phyloP scores from a whole-genome alignment of 306 rosid genomes.

The Trifolium repens region DNA sequence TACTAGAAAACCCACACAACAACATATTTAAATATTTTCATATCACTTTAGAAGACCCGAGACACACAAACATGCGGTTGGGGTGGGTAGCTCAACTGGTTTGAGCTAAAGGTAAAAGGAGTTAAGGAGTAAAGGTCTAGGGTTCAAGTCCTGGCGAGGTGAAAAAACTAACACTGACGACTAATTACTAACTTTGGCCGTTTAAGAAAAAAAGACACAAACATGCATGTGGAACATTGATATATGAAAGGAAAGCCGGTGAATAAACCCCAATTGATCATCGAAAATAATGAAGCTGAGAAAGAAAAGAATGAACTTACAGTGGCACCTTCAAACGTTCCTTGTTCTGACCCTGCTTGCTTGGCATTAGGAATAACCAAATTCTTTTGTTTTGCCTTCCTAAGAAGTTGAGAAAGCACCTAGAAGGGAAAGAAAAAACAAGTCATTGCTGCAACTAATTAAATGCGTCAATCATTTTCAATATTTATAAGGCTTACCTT shows the following conservation, averaged over 20 bases:
- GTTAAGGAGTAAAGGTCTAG: no score
- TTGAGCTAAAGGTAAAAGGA: no score
- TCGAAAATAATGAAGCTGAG: background rate
- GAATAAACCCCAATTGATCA: background rate
- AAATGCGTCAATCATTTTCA: slow-evolving; percentile 23
- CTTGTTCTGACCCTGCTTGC: slow-evolving; percentile 98
- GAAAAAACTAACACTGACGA: no score
- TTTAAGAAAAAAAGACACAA: background rate
- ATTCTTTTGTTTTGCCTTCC: slow-evolving; percentile 93
- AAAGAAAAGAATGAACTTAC: slow-evolving; percentile 60
- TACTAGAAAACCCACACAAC: slow-evolving; percentile 13
- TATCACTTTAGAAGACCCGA: slow-evolving; percentile 3
- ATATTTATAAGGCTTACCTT: slow-evolving; percentile 53
- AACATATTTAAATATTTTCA: slow-evolving; percentile 7
- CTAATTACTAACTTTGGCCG: no score
- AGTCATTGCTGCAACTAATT: slow-evolving; percentile 32
- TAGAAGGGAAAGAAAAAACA: slow-evolving; percentile 42
- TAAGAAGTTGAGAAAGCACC: slow-evolving; percentile 99
- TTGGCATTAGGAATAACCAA: slow-evolving; percentile 85
- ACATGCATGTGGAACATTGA: slow-evolving; percentile 15
- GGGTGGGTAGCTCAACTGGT: no score
- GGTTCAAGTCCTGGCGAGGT: no score
- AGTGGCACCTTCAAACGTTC: slow-evolving; percentile 96
- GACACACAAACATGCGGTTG: background rate
- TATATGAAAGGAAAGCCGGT: background rate